Base-by-base conservation (phyloP, 257 asterid genomes). In the Anisodus acutangulus region DNA sequence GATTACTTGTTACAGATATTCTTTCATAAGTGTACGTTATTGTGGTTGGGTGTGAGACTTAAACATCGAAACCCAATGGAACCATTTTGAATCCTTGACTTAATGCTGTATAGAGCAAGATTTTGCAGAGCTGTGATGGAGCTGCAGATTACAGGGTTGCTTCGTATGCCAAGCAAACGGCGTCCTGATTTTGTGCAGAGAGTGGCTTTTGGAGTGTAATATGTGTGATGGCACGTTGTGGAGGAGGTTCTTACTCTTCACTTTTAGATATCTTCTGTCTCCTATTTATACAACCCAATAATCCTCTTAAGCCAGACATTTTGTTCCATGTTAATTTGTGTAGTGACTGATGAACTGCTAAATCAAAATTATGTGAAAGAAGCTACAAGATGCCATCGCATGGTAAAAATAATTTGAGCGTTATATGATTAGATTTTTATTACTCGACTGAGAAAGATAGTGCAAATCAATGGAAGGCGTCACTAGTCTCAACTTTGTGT, bases 171-270 rank as follows among this genome's bases (percentile, higher is more conserved):
- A 82, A 93, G 94, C 91, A 97, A 93, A 91, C 90, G 98, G 80
- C 97, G 99, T 19, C 98, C 98, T 5, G 98, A 97, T 90, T 97
- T 81, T 79, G 95, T 97, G 85, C 99, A 95, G 90, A 93, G 98
- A 84, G 94, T 92, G 83, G 97, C 96, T 16, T 97, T 97, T 84
- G 99, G 98, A 81, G 89, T 93, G 82, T 96, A 53, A 67, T 63
- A 69, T 1, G 35, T 5, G 1, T 69, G 17, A 41, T 69, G 78
- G 53, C 47, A 0, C 19, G 19, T 69, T 17, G 78, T 69, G 78
- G 22, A 16, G 15, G 54, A 39, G 31, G 54, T 41, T 69, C n/a
- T 16, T 69, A 41, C 68, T 62, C 68, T 68, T 39, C 51, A 16
- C 54, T 69, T 8, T 59, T 69, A 41, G 4, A 41, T 69, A 3